phyloP scores from a whole-genome alignment of 1,284 basidiomycete species.

The Cryptococcus floricola region DNA sequence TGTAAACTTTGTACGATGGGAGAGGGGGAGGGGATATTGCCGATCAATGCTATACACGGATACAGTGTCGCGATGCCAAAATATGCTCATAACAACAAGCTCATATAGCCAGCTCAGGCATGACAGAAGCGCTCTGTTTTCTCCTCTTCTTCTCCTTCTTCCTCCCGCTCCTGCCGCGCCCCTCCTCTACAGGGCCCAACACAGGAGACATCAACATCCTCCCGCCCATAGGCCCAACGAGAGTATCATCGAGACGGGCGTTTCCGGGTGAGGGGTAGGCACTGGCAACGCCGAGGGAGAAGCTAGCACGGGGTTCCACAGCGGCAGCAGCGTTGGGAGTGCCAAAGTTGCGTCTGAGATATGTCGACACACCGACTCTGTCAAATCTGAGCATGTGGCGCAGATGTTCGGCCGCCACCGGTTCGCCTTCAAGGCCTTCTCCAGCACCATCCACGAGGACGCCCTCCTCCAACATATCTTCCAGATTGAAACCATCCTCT shows the following conservation, averaged over 20 bases:
- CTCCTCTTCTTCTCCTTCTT: conserved; percentile 8
- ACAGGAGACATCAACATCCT: conserved; percentile 16
- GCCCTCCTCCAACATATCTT: conserved; percentile 41
- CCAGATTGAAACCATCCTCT: conserved; percentile 27
- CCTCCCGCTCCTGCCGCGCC: not conserved
- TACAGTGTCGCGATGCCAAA: too few species aligned
- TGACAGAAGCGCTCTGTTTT: not conserved
- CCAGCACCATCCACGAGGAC: conserved; percentile 7
- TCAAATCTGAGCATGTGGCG: conserved; percentile 43
- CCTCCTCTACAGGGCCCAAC: conserved; percentile 6
- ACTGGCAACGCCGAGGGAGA: not conserved
- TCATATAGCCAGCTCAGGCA: conserved; percentile 5
- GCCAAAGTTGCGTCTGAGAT: conserved; percentile 36
- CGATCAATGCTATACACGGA: too few species aligned
- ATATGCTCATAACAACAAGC: too few species aligned
- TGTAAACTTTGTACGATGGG: too few species aligned
- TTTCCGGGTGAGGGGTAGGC: not conserved
- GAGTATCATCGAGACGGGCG: conserved; percentile 11
- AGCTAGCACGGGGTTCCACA: not conserved
- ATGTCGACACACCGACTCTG: conserved; percentile 40
- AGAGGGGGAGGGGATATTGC: too few species aligned
- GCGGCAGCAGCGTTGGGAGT: conserved; percentile 2
- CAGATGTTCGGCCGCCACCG: conserved; percentile 17
- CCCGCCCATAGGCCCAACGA: conserved; percentile 17
- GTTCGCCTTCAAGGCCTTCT: conserved; percentile 5